Percentiles rank a stretch among this genome's conserved stretches.
Conservation (phyloP, 208 protist genomes). For the Leptomonas seymouri region DNA sequence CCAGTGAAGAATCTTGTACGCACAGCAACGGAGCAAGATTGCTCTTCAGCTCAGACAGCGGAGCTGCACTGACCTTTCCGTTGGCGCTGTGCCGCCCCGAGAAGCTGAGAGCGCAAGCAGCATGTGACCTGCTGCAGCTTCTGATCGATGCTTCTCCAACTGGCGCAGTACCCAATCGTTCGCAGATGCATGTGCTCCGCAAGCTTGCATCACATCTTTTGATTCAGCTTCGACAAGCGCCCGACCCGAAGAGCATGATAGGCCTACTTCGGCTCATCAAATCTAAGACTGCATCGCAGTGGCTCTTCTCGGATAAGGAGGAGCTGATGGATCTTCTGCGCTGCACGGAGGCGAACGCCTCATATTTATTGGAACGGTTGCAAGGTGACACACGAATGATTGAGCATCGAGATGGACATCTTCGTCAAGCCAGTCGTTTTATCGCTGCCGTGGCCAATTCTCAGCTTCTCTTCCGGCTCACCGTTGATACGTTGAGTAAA, state of each 20-base stretch:
- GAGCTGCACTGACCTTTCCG: slow-evolving; percentile 6
- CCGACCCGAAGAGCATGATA: slow-evolving; percentile 10
- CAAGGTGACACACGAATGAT: background rate
- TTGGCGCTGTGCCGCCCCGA: background rate
- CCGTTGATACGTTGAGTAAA: background rate
- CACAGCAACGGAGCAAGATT: background rate
- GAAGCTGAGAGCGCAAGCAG: background rate
- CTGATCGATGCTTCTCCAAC: slow-evolving; percentile 2
- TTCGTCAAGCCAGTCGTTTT: slow-evolving; percentile 4
- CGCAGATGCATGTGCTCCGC: background rate
- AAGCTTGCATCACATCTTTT: slow-evolving; percentile 10
- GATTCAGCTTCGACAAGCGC: background rate
- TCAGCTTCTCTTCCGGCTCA: slow-evolving; percentile 6
- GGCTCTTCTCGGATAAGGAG: slow-evolving; percentile 13
- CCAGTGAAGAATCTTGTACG: too few species aligned
- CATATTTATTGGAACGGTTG: background rate
- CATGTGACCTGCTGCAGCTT: slow-evolving; percentile 19
- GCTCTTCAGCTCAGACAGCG: background rate
- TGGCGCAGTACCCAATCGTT: background rate
- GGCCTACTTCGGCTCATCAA: slow-evolving; percentile 7
- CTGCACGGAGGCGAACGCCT: background rate
- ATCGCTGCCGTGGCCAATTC: slow-evolving; percentile 15
- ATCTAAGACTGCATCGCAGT: background rate
- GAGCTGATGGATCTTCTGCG: slow-evolving; percentile 7
- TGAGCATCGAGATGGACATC: background rate